Base-by-base conservation (phyloP, 73 alveolate species). In the Paraurostyla sp. region DNA sequence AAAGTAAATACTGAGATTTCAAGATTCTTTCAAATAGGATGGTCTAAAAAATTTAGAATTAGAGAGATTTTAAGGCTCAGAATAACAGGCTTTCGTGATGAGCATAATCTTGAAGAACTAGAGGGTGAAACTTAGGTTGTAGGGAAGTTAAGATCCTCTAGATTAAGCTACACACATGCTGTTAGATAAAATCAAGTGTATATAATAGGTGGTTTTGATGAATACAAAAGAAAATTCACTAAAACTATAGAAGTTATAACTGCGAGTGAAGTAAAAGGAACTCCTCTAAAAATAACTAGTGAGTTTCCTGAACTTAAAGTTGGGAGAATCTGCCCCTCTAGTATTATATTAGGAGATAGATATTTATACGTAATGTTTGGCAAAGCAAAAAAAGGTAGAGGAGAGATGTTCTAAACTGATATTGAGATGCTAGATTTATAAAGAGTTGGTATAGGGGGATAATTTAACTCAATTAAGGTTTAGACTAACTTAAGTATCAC, bases 361-460 rank as follows among this genome's bases (percentile, higher is more conserved):
- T 65, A 65, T 22, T 38, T 65, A 9, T 65, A 65, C 41, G 82
- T 65, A 40, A 65, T 65, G 82, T 65, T 65, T 65, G 82, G 82
- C 1, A 65, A 65, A 65, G 82, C 82, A 4, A 65, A 65, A 38
- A 65, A 65, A 22, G 82, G 82, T 2, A 65, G 82, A 65, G 82
- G 82, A 6, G 82, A 65, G 25, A 65, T 65, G 82, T 65, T 65
- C 23, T 35, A 65, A 38, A 65, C 82, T 38, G 82, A 65, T 38
- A 65, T 65, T 7, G 82, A 65, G 41, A 6, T 18, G 42, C 36
- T 65, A 7, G 82, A 65, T 22, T 36, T 65, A 2, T 4, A 65
- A 9, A 65, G 46, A 65, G 82, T 65, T 2, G 35, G 41, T 9
- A 0, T 16, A 7, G 82, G 82, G 4, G 82, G 60, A 13, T 20